These are phyloP conservation scores for Cyclotella choctawhatcheeana DNA, from an alignment of 108 stramenopile species.

Conservation along the genomic window DNA sequence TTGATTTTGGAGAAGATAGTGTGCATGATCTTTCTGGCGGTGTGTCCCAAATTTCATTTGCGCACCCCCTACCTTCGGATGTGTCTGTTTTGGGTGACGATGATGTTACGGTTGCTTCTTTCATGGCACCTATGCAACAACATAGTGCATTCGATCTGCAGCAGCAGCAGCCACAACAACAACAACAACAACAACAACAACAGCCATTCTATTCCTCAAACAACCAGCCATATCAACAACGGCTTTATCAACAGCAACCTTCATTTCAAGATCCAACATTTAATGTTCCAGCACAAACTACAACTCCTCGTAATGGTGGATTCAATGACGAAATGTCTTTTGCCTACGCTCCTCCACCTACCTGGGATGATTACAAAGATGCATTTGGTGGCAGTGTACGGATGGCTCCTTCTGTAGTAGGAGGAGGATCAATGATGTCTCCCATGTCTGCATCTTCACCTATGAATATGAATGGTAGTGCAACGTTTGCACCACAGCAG, in stretches of 20 bases:
- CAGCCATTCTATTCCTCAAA: too few species aligned
- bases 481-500: neutral
- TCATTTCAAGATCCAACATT: slow-evolving; percentile 29
- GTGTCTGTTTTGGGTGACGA: slow-evolving; percentile 50
- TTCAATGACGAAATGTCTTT: slow-evolving; percentile 31
- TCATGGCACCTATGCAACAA: slow-evolving; percentile 20
- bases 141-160: neutral
- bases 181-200: too few species aligned
- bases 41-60: slow-evolving; percentile 11
- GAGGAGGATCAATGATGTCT: slow-evolving; percentile 25
- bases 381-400: slow-evolving; percentile 35
- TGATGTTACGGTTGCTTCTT: slow-evolving; percentile 44
- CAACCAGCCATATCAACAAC: too few species aligned
- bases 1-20: slow-evolving; percentile 47
- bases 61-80: slow-evolving; percentile 12
- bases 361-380: slow-evolving; percentile 48
- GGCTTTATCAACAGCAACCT: slow-evolving; percentile 7
- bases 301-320: slow-evolving; percentile 11
- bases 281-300: neutral
- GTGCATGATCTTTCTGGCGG: slow-evolving; percentile 9
- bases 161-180: slow-evolving; percentile 15
- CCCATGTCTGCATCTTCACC: slow-evolving; percentile 1
- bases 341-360: slow-evolving; percentile 41
- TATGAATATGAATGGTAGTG: too few species aligned
- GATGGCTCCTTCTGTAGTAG: slow-evolving; percentile 11